phyloP scores from a whole-genome alignment of 495 filamentous ascomycete genomes.

The Penicillium fimorum region DNA sequence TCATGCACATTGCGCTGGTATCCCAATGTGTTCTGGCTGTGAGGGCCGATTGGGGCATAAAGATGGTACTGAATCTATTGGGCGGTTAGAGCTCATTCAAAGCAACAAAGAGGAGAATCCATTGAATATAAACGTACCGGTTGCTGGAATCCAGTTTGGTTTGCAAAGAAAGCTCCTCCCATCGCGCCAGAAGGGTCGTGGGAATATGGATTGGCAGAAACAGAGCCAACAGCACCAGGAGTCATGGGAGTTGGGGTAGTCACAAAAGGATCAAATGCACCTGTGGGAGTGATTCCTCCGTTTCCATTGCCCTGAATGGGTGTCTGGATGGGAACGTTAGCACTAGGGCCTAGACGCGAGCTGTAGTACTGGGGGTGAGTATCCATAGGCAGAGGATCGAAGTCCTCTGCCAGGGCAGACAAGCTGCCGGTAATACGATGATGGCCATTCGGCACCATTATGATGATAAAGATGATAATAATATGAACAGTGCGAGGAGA shows the following conservation, averaged over 20 bases:
- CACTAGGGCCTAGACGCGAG: neutral
- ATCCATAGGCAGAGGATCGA: constrained; percentile 6
- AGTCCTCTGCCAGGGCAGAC: constrained; percentile 27
- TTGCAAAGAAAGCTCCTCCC: constrained; percentile 56
- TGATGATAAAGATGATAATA: neutral
- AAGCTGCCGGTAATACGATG: constrained; percentile 15
- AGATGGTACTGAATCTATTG: constrained; percentile 81
- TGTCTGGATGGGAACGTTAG: constrained; percentile 29
- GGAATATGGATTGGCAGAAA: constrained; percentile 65
- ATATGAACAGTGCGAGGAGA: neutral
- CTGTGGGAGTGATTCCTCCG: constrained; percentile 30
- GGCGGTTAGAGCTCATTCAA: constrained; percentile 9
- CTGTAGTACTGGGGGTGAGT: neutral
- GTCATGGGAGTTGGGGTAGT: constrained; percentile 53
- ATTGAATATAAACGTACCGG: constrained; percentile 52
- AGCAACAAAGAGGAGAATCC: neutral
- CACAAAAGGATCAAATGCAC: constrained; percentile 60
- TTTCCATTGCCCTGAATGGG: constrained; percentile 46
- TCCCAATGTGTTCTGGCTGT: constrained; percentile 69
- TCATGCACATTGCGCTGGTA: constrained; percentile 86
- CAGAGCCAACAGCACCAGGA: constrained; percentile 44
- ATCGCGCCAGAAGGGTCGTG: constrained; percentile 55
- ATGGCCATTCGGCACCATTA: neutral
- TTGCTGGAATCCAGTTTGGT: constrained; percentile 57
- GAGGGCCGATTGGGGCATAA: constrained; percentile 83